Evolutionary conservation across 306 rosid species (phyloP), one percentile per base, ranked within the genome.

Genomic region (Ormosia semicastrata): DNA sequence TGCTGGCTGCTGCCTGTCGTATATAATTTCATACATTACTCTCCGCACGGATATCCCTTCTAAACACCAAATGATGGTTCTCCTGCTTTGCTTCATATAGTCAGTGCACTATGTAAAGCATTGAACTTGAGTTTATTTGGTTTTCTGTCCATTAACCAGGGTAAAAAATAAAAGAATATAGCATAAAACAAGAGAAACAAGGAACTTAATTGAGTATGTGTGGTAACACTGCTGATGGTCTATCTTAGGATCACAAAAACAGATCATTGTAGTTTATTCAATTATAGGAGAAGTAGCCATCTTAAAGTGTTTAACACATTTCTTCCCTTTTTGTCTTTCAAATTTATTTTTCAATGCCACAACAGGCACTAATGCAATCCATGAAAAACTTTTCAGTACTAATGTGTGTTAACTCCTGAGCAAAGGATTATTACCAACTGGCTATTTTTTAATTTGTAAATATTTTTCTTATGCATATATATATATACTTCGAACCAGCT

Each of bases 141-240:
- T 62, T 62, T 68, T 43, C 24, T 78, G 83, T 57, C 70, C n/a
- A n/a, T n/a, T n/a, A 79, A 53, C 3, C 4, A 13, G 15, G 56
- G 11, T 50, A 24, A 24, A 24, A 24, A 24, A 24, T 24, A 52
- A 37, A 6, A 40, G 4, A 32, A 60, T 0, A 24, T 24, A 24
- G 1, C 10, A 39, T 2, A 11, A 57, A 56, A 24, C 8, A 13
- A 58, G 2, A n/a, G n/a, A 44, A 63, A 33, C 63, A 36, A 18
- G 41, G 54, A 49, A 17, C 34, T 58, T n/a, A n/a, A n/a, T n/a
- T 63, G 46, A 80, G 30, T 58, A 34, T 14, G 44, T 71, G 24
- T 52, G 57, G 8, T 71, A 32, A 43, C 41, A 17, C 39, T 49
- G 12, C 1, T 65, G 36, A 24, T 69, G 71, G 13, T n/a, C 4